These are phyloP conservation scores for Trichomonascaceae sp. DNA, from an alignment of 1,139 yeast genomes.

Conservation along the genomic window DNA sequence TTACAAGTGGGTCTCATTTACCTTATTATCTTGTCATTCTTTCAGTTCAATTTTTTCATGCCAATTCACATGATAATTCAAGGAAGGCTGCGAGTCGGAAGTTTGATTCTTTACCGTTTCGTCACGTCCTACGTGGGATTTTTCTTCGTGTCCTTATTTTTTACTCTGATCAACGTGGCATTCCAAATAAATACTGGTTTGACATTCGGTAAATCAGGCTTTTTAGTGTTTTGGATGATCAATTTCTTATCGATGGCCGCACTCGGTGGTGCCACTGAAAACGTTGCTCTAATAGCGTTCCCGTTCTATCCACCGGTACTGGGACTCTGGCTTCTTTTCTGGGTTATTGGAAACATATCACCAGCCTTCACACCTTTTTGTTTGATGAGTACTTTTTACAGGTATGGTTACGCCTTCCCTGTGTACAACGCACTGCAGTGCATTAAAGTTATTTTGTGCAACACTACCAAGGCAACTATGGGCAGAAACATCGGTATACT, in stretches of 20 bases:
- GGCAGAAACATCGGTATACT: slow-evolving; percentile 56
- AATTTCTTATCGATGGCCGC: slow-evolving; percentile 56
- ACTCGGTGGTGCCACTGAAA: slow-evolving; percentile 59
- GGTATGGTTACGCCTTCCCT: slow-evolving; percentile 63
- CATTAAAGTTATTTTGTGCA: slow-evolving; percentile 50
- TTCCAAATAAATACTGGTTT: slow-evolving; percentile 48
- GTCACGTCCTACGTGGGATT: slow-evolving; percentile 37
- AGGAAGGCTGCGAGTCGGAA: slow-evolving; percentile 39
- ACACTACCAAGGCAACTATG: slow-evolving; percentile 50
- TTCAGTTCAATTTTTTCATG: slow-evolving; percentile 53
- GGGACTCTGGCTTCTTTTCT: slow-evolving; percentile 58
- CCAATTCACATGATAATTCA: slow-evolving; percentile 48
- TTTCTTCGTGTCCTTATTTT: slow-evolving; percentile 48
- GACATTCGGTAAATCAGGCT: slow-evolving; percentile 57
- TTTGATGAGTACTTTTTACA: slow-evolving; percentile 46
- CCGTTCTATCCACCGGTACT: slow-evolving; percentile 43
- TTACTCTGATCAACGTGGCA: slow-evolving; percentile 52
- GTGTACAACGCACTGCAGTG: slow-evolving; percentile 54
- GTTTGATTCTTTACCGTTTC: slow-evolving; percentile 46
- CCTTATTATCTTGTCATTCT: slow-evolving; percentile 60
- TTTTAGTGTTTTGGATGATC: slow-evolving; percentile 58
- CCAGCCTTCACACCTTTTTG: slow-evolving; percentile 58
- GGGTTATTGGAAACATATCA: slow-evolving; percentile 55
- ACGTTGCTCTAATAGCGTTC: slow-evolving; percentile 44
- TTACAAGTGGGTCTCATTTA: slow-evolving; percentile 58